phyloP scores from a whole-genome alignment of 805 yeast genomes.

The Cyberlindnera maclurae region DNA sequence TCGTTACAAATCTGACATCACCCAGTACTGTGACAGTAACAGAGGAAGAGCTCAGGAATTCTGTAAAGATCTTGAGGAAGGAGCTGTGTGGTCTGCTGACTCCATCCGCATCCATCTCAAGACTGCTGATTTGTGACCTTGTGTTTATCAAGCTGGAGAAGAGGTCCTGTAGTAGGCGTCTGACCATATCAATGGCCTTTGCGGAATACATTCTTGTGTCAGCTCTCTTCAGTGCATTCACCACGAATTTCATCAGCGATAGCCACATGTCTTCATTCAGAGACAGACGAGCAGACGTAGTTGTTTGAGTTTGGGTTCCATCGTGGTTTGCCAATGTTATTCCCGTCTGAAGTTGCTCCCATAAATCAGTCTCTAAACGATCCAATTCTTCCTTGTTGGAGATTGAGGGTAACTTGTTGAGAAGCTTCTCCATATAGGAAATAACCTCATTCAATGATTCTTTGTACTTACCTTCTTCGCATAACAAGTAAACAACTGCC shows the following conservation, averaged over 20 bases:
- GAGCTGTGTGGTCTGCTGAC: slow-evolving; percentile 26
- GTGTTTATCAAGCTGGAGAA: slow-evolving; percentile 34
- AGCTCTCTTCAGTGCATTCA: slow-evolving; percentile 26
- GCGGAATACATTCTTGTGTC: slow-evolving; percentile 13
- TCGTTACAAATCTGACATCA: slow-evolving; percentile 51
- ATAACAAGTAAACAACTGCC: slow-evolving; percentile 19
- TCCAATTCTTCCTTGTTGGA: slow-evolving; percentile 11
- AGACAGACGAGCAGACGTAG: slow-evolving; percentile 14
- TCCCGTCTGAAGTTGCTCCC: slow-evolving; percentile 30
- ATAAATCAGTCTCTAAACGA: slow-evolving; percentile 25
- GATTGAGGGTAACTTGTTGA: slow-evolving; percentile 10
- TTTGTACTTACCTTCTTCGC: slow-evolving; percentile 7
- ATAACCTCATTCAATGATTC: slow-evolving; percentile 22
- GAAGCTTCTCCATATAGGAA: slow-evolving; percentile 7
- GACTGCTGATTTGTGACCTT: slow-evolving; percentile 20
- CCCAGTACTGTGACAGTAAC: slow-evolving; percentile 44
- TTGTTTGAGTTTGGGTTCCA: slow-evolving; percentile 7
- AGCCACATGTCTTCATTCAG: slow-evolving; percentile 33
- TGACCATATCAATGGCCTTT: slow-evolving; percentile 28
- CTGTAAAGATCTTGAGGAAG: slow-evolving; percentile 47
- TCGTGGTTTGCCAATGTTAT: slow-evolving; percentile 24
- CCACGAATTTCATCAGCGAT: slow-evolving; percentile 32
- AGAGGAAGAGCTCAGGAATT: slow-evolving; percentile 44
- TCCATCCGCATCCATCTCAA: slow-evolving; percentile 11
- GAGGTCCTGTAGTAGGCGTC: slow-evolving; percentile 34